Evolutionary conservation across 768 basidiomycete genomes (phyloP), one percentile per base, ranked within the genome.

Genomic region (Termitomyces sp.): DNA sequence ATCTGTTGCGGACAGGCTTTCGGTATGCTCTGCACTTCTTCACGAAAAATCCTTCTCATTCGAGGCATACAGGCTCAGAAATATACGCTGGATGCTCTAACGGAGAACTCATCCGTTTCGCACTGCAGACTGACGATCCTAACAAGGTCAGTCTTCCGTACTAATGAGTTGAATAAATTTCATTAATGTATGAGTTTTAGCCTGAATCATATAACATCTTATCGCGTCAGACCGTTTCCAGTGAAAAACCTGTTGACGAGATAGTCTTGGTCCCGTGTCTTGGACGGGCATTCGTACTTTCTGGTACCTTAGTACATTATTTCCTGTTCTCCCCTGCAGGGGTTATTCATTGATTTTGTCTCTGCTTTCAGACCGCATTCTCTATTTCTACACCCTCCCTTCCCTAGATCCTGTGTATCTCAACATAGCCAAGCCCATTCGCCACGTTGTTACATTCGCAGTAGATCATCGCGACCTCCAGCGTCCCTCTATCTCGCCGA

Each of bases 1-100:
- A 71, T 77, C 27, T 71, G 71, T n/a, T 81, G 83, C 63, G 78
- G 80, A 3, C 84, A 86, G 65, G 86, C 85, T 12, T 68, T 83
- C 61, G 84, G 85, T 84, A 58, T 51, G 74, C 12, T 48, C 26
- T 20, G 7, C 13, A 13, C 6, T 10, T 47, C 2, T 16, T 8
- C 8, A 39, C 3, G 4, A 4, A 18, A 27, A 39, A 5, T 13
- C 6, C 43, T 46, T 20, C 16, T 46, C n/a, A 54, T 32, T 10
- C 4, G 3, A 20, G 34, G 29, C 31, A 39, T 39, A 18, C 53
- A 92, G 91, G 87, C 32, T 85, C 86, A 42, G 94, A 97, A 65
- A 81, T 96, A 26, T 95, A 94, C 62, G 81, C 92, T 13, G 94
- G 93, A 13, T 89, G 88, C 59, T 84, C 86, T 22, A 92, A 94